Evolutionary conservation across 2,329 filamentous ascomycete genomes (phyloP).

Genomic region (Nemania serpens): DNA sequence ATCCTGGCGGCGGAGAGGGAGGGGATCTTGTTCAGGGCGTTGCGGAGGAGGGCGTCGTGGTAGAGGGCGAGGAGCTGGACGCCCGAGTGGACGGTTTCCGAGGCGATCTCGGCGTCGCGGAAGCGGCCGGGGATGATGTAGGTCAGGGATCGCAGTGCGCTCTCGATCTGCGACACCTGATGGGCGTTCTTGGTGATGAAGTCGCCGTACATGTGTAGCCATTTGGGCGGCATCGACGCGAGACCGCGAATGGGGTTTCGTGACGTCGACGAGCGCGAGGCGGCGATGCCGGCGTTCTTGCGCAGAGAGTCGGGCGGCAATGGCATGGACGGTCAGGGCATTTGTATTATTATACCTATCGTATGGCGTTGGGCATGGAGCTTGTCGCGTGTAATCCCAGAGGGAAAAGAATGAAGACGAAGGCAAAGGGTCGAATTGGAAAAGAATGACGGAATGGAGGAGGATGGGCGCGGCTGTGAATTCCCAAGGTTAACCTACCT

Average conservation of each 20-base stretch:
- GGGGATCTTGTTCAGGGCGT: conserved; percentile 64
- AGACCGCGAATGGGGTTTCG: conserved; percentile 47
- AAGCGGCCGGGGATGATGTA: conserved; percentile 95
- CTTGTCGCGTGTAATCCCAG: not conserved
- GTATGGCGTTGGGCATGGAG: no score
- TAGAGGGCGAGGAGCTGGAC: conserved; percentile 91
- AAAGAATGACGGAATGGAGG: conserved; percentile 7
- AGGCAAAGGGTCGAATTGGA: not conserved
- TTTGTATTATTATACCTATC: no score
- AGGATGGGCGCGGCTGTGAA: no score
- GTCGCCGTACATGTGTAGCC: conserved; percentile 76
- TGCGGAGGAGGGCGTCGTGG: conserved; percentile 84
- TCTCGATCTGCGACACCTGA: conserved; percentile 94
- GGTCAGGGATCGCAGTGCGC: conserved; percentile 85
- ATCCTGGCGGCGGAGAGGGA: conserved; percentile 57
- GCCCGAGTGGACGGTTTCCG: conserved; percentile 86
- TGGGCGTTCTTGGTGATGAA: conserved; percentile 96
- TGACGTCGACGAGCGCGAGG: conserved; percentile 30
- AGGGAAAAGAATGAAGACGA: not conserved
- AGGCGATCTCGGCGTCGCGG: conserved; percentile 91
- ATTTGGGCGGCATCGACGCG: conserved; percentile 65
- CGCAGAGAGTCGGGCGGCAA: conserved; percentile 30
- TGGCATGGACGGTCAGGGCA: conserved; percentile 27
- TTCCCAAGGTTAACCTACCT: no score
- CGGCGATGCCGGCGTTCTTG: conserved; percentile 26